A percentile compares a stretch with the other conserved stretches of the same genome.
Evolutionary conservation across 495 filamentous ascomycete genomes (phyloP).

Genomic region (Viridothelium virens): DNA sequence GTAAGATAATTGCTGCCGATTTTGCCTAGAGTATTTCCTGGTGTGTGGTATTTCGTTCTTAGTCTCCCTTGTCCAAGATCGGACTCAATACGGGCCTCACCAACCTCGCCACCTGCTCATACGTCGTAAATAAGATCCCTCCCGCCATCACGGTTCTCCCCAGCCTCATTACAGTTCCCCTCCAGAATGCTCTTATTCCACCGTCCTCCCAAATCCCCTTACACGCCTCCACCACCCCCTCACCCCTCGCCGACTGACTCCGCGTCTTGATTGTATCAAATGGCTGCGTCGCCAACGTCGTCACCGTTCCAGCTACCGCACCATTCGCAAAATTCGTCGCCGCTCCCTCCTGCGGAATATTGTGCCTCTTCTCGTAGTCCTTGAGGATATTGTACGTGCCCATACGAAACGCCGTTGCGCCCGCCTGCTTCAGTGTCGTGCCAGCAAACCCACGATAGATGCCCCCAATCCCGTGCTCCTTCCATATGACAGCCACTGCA

Average conservation of each 20-base stretch:
- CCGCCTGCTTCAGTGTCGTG: constrained; percentile 60
- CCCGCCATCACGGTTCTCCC: constrained; percentile 56
- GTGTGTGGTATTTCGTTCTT: background rate
- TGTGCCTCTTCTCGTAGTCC: constrained; percentile 43
- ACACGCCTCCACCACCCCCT: constrained; percentile 47
- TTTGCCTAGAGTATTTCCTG: no score
- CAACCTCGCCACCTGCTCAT: constrained; percentile 46
- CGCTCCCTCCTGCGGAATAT: constrained; percentile 37
- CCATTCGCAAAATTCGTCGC: constrained; percentile 54
- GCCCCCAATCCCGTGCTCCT: constrained; percentile 46
- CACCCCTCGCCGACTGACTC: constrained; percentile 49
- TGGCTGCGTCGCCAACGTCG: constrained; percentile 55
- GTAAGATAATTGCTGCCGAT: no score
- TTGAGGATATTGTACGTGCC: constrained; percentile 62
- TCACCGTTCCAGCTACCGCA: constrained; percentile 51
- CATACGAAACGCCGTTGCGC: constrained; percentile 56
- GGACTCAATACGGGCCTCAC: constrained; percentile 10
- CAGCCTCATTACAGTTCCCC: constrained; percentile 59
- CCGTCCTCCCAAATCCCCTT: constrained; percentile 45
- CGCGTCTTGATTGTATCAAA: constrained; percentile 63
- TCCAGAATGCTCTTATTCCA: constrained; percentile 56
- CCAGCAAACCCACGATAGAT: constrained; percentile 55
- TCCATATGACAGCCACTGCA: constrained; percentile 42
- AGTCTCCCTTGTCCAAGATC: background rate
- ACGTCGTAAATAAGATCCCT: constrained; percentile 58